Evolutionary conservation across 441 rosid genomes (phyloP).

Genomic region (Macaranga tanarius): DNA sequence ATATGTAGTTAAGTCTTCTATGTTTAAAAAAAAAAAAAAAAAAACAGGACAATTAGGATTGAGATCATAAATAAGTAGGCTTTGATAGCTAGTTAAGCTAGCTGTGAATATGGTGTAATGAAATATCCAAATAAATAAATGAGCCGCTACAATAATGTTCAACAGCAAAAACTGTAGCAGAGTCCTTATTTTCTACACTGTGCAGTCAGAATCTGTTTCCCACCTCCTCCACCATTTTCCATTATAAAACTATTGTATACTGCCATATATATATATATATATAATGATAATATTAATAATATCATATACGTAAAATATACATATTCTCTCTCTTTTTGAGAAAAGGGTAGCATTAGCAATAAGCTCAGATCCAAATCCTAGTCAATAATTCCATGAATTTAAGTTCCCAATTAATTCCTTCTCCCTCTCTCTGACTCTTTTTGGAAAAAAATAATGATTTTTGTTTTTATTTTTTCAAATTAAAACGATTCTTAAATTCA

Average conservation of each 20-base stretch:
- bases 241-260: too few relatives aligned
- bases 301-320: not conserved
- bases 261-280: not conserved
- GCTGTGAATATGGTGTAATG: too few relatives aligned
- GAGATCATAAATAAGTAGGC: too few relatives aligned
- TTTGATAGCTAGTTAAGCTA: too few relatives aligned
- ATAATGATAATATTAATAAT: not conserved
- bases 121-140: too few relatives aligned
- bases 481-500: not conserved
- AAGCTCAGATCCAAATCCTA: conserved; percentile 36
- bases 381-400: conserved; percentile 29
- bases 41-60: too few relatives aligned
- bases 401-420: conserved; percentile 26
- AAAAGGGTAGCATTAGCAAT: conserved; percentile 12
- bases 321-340: not conserved
- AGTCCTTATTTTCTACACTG: not conserved
- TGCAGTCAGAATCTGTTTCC: not conserved
- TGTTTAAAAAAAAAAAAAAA: too few relatives aligned
- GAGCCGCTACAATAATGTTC: too few relatives aligned
- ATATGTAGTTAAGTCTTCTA: too few relatives aligned
- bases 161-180: not conserved
- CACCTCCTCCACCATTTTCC: not conserved
- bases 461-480: not conserved
- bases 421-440: not conserved
- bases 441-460: too few relatives aligned